Evolutionary conservation across 2,329 filamentous ascomycete genomes (phyloP).

Genomic region (Neonectria ditissima): DNA sequence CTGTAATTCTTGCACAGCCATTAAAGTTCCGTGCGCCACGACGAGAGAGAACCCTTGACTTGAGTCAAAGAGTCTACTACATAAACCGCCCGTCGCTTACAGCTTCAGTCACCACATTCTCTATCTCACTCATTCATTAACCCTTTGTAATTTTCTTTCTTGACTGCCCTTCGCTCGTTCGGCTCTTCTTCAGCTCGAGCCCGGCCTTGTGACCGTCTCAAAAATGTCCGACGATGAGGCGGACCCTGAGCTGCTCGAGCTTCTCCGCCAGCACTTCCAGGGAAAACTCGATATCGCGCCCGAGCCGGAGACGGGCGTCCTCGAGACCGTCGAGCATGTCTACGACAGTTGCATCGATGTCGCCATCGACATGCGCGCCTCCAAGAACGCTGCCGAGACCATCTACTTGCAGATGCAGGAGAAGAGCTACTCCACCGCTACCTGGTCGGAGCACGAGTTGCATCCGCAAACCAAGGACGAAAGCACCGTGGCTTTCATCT

Average conservation of each 20-base stretch:
- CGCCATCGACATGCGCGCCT: constrained; percentile 83
- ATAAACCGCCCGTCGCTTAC: neutral
- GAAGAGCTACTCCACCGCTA: constrained; percentile 84
- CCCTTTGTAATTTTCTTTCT: neutral
- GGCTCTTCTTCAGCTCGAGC: constrained; percentile 6
- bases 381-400: constrained; percentile 81
- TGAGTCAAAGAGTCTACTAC: constrained; percentile 18
- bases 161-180: constrained; percentile 2
- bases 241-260: constrained; percentile 86
- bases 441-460: constrained; percentile 89
- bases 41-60: constrained; percentile 5
- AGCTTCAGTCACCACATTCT: constrained; percentile 10
- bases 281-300: constrained; percentile 66
- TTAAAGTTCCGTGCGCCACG: constrained; percentile 19
- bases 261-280: constrained; percentile 83
- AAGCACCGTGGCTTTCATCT: constrained; percentile 88
- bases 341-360: constrained; percentile 96
- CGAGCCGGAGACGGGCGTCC: constrained; percentile 82
- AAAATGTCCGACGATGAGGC: constrained; percentile 88
- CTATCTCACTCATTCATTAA: neutral
- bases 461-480: constrained; percentile 88
- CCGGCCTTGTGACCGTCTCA: neutral
- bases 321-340: constrained; percentile 85
- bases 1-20: constrained; percentile 3
- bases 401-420: constrained; percentile 87